Evolutionary conservation across 169 alveolate species (phyloP).

Genomic region (Toxoplasma gondii): DNA sequence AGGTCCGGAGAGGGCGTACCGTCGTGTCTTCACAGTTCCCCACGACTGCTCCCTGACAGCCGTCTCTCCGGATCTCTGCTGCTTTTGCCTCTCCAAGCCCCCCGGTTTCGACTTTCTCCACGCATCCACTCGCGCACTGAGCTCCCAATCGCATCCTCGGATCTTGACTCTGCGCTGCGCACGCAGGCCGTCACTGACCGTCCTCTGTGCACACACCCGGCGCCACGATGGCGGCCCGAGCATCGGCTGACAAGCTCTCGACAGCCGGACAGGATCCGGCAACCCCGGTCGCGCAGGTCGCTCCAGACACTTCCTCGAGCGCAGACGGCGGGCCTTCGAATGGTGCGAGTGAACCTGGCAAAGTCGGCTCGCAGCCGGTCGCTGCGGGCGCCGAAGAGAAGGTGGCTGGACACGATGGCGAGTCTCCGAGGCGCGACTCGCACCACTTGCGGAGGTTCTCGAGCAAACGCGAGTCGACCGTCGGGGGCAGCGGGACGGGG

Average conservation of each 20-base stretch:
- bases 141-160: neutral
- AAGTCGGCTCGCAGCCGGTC: neutral
- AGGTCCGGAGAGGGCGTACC: too few relatives aligned
- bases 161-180: neutral
- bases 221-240: slow-evolving; percentile 16
- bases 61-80: too few relatives aligned
- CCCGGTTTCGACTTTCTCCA: too few relatives aligned
- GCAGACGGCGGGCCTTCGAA: too few relatives aligned
- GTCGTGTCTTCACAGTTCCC: too few relatives aligned
- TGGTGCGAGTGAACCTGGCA: neutral
- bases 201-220: neutral
- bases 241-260: neutral
- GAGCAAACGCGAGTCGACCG: neutral
- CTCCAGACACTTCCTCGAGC: too few relatives aligned
- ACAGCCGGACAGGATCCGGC: too few relatives aligned
- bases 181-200: neutral
- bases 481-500: neutral
- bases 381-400: neutral
- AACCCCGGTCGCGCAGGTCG: too few relatives aligned
- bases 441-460: neutral
- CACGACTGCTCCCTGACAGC: too few relatives aligned
- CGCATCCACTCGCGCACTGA: too few relatives aligned
- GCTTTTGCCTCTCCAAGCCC: neutral
- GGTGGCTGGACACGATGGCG: neutral
- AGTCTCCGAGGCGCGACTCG: neutral